phyloP scores from a whole-genome alignment of 2,329 filamentous ascomycete species.

The Ceratocystiopsis sp. region DNA sequence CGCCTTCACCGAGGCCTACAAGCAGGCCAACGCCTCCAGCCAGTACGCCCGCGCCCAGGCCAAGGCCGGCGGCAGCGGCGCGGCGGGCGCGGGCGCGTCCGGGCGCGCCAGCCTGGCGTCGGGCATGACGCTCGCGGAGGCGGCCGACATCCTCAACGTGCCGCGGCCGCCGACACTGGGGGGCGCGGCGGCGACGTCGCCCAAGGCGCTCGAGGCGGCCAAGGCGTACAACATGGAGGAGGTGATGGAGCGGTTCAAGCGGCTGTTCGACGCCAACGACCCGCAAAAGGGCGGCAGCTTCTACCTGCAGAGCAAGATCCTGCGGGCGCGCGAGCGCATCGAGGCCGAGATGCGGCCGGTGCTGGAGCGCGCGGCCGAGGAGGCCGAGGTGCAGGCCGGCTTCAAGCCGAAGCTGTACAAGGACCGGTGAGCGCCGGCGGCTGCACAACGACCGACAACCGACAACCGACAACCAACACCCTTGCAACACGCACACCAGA shows the following conservation, averaged over 20 bases:
- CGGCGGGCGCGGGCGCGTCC: constrained; percentile 15
- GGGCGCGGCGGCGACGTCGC: constrained; percentile 22
- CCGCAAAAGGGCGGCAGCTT: constrained; percentile 93
- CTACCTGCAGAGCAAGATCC: constrained; percentile 93
- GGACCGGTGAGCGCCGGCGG: constrained; percentile 31
- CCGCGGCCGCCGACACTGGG: constrained; percentile 52
- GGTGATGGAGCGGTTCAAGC: constrained; percentile 79
- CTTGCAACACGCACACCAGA: no score
- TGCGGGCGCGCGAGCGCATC: constrained; percentile 80
- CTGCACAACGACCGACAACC: not conserved
- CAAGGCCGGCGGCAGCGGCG: constrained; percentile 32
- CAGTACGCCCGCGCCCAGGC: constrained; percentile 61
- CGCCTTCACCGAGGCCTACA: constrained; percentile 86
- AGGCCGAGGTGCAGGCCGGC: constrained; percentile 66
- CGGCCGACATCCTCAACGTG: constrained; percentile 93
- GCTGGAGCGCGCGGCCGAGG: constrained; percentile 51
- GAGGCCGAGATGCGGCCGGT: constrained; percentile 68
- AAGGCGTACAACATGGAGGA: constrained; percentile 46
- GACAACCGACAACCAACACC: not conserved
- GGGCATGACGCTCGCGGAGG: constrained; percentile 86
- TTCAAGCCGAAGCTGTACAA: constrained; percentile 95
- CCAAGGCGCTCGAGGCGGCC: constrained; percentile 24
- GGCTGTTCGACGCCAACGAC: constrained; percentile 85
- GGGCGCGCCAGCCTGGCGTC: constrained; percentile 33
- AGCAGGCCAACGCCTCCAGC: constrained; percentile 77